phyloP scores from a whole-genome alignment of 768 basidiomycete species.

The Calocybe indica region DNA sequence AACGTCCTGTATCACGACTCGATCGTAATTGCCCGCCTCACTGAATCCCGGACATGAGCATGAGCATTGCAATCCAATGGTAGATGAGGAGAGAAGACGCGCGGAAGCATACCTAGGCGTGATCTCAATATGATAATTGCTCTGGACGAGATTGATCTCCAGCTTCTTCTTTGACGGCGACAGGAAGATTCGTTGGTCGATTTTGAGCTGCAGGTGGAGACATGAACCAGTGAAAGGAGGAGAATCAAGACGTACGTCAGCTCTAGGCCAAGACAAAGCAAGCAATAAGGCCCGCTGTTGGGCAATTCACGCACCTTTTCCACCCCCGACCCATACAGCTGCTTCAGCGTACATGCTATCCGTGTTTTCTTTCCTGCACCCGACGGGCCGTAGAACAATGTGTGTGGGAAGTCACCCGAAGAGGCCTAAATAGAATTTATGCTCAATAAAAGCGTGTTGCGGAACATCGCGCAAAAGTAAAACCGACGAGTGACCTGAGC shows the following conservation, averaged over 20 bases:
- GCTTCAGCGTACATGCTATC: slow-evolving; percentile 81
- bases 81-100: neutral
- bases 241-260: no score
- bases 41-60: slow-evolving; percentile 30
- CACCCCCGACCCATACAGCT: slow-evolving; percentile 86
- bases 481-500: slow-evolving; percentile 68
- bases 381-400: slow-evolving; percentile 95
- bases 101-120: slow-evolving; percentile 74
- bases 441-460: neutral
- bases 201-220: slow-evolving; percentile 66
- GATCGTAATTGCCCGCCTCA: slow-evolving; percentile 93
- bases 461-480: neutral
- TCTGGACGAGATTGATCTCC: slow-evolving; percentile 95
- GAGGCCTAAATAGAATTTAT: slow-evolving; percentile 47
- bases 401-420: slow-evolving; percentile 93
- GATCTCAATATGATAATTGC: slow-evolving; percentile 96
- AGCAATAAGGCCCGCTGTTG: neutral
- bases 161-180: slow-evolving; percentile 92
- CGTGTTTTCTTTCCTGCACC: slow-evolving; percentile 98
- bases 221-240: neutral
- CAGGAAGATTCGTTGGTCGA: slow-evolving; percentile 93
- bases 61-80: neutral
- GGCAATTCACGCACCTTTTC: slow-evolving; percentile 63
- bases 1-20: slow-evolving; percentile 93
- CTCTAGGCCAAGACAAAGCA: neutral